Conservation (phyloP, 441 rosid species). For the Populus hybrid region DNA sequence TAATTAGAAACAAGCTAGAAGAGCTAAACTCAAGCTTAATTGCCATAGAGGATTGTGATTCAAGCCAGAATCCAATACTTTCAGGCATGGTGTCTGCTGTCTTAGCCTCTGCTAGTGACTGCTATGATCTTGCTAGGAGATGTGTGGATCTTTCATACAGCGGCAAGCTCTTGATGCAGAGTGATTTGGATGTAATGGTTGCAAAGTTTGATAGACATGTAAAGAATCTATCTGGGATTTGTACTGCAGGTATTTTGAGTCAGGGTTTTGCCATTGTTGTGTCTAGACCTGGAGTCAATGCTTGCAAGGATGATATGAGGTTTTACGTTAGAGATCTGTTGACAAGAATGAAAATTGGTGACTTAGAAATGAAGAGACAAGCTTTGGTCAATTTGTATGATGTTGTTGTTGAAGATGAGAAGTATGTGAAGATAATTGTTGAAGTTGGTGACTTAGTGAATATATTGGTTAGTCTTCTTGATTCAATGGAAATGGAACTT, state of each 20-base stretch:
- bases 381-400: slow-evolving; percentile 57
- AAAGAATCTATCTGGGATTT: slow-evolving; percentile 60
- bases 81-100: slow-evolving; percentile 47
- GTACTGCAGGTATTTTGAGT: slow-evolving; percentile 55
- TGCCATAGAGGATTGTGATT: slow-evolving; percentile 52
- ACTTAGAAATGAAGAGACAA: slow-evolving; percentile 71
- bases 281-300: slow-evolving; percentile 54
- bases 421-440: slow-evolving; percentile 44
- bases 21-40: slow-evolving; percentile 66
- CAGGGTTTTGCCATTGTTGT: slow-evolving; percentile 76
- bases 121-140: slow-evolving; percentile 63
- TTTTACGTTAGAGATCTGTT: slow-evolving; percentile 76
- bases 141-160: slow-evolving; percentile 73
- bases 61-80: slow-evolving; percentile 44
- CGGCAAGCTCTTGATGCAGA: slow-evolving; percentile 97
- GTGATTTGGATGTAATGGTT: slow-evolving; percentile 72
- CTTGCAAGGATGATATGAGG: slow-evolving; percentile 78
- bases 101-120: slow-evolving; percentile 40
- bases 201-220: slow-evolving; percentile 51
- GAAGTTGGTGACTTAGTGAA: slow-evolving; percentile 54
- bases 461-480: slow-evolving; percentile 53
- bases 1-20: slow-evolving; percentile 64
- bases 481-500: slow-evolving; percentile 45
- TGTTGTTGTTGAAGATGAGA: slow-evolving; percentile 53
- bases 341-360: slow-evolving; percentile 91